Percentiles rank a stretch among this genome's conserved stretches.
phyloP scores from a whole-genome alignment of 139 green algal genomes.

The Micromonas pusilla region DNA sequence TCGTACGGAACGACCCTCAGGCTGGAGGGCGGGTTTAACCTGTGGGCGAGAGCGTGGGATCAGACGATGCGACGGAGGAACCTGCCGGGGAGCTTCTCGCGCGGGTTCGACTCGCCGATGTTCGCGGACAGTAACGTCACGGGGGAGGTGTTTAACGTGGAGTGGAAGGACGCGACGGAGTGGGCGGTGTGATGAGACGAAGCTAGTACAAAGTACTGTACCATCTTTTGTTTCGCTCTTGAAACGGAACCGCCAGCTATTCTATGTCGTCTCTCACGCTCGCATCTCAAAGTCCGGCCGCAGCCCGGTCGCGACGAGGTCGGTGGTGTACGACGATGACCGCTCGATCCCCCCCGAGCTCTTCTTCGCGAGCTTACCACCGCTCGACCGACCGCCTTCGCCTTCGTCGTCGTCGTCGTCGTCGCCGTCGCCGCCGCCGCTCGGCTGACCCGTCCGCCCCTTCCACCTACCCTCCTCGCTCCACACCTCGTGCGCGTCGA shows the following conservation, averaged over 20 bases:
- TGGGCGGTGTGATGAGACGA: too few relatives aligned
- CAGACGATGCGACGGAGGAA: neutral
- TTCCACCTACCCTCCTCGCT: neutral
- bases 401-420: neutral
- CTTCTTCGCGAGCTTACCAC: too few relatives aligned
- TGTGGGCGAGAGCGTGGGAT: slow-evolving; percentile 10
- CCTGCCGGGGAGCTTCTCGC: neutral
- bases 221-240: too few relatives aligned
- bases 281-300: too few relatives aligned
- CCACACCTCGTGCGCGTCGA: neutral
- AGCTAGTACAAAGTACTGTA: too few relatives aligned
- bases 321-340: too few relatives aligned
- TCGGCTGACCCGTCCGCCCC: neutral
- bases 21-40: neutral
- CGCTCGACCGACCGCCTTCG: too few relatives aligned
- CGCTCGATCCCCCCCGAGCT: too few relatives aligned
- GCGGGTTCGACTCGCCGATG: slow-evolving; percentile 9
- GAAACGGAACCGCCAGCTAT: too few relatives aligned
- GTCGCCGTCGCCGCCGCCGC: neutral
- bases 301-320: too few relatives aligned
- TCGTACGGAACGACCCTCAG: neutral
- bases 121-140: slow-evolving; percentile 8
- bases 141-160: neutral
- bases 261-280: too few relatives aligned
- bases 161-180: too few relatives aligned